Evolutionary conservation across 306 rosid genomes (phyloP), one percentile per base, ranked within the genome.

Genomic region (Dryas alaskensis): DNA sequence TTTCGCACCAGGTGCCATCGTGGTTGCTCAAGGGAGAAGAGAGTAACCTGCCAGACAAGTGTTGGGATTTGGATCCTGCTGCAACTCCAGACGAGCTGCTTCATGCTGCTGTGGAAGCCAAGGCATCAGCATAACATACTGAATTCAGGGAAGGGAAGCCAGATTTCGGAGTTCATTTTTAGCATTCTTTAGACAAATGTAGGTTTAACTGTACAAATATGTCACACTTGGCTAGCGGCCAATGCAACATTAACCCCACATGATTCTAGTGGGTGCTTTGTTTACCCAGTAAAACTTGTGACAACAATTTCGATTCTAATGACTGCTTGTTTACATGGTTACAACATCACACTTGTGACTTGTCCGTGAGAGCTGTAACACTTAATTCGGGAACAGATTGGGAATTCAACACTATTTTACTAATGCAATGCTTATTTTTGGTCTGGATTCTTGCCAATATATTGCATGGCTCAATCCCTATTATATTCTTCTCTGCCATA

Each of bases 11-110:
- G 87, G 99, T 95, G 53, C 99, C 99, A 3, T 86, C 98, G 19
- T 90, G 92, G 90, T 79, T 83, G 76, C 88, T 95, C 31, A 80
- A 83, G 53, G 87, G 84, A 78, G 92, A 86, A 69, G 83, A 82
- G 44, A 57, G 67, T 67, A 74, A 86, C 79, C 79, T 95, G 76
- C 91, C 97, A 4, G 97, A 81, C 50, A 84, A 82, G 73, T 90
- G 96, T 72, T 95, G 98, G 98, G 99, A 95, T 76, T 92, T 92
- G 7, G 99, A 92, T 76, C 98, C 98, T 0, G 99, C 99, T 46
- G 99, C 99, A 58, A 95, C 97, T 69, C 99, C 99, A 6, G 98
- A 95, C 48, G 99, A 90, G 46, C 90, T 92, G 73, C 99, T 95
- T 84, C 92, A 90, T 73, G 83, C 86, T 63, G 89, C 86, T 9